Percentiles rank a stretch among this genome's conserved stretches.
These are phyloP conservation scores for Stagonosporopsis chrysanthemi DNA, from an alignment of 2,329 filamentous ascomycete species.

Conservation along the genomic window DNA sequence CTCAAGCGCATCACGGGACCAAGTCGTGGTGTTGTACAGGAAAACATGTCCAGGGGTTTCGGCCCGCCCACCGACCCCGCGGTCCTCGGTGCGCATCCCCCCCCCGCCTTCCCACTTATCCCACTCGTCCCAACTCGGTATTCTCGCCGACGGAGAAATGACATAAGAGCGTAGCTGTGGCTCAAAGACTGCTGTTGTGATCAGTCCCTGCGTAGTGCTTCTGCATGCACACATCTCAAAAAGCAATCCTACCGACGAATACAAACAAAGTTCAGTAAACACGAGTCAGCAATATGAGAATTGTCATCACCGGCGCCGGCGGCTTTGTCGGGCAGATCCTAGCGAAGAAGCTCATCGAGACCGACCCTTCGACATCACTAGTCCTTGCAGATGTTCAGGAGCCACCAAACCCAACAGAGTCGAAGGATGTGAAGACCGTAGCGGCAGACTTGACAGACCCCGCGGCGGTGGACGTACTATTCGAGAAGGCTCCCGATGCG, in stretches of 20 bases:
- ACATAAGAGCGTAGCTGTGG: slow-evolving; percentile 10
- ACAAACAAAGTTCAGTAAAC: not conserved
- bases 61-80: slow-evolving; percentile 19
- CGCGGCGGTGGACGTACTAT: slow-evolving; percentile 33
- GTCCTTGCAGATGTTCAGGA: slow-evolving; percentile 65
- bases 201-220: not conserved
- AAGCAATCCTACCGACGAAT: not conserved
- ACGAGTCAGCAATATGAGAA: slow-evolving; percentile 39
- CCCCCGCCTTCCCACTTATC: slow-evolving; percentile 12
- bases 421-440: slow-evolving; percentile 59
- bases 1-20: slow-evolving; percentile 1
- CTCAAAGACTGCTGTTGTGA: not conserved
- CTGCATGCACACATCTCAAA: not conserved
- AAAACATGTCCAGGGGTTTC: slow-evolving; percentile 9
- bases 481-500: slow-evolving; percentile 41
- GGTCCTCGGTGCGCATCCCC: slow-evolving; percentile 6
- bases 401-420: slow-evolving; percentile 56
- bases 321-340: slow-evolving; percentile 72
- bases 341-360: slow-evolving; percentile 62
- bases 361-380: slow-evolving; percentile 55
- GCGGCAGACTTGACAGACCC: slow-evolving; percentile 61
- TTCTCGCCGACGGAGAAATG: slow-evolving; percentile 16
- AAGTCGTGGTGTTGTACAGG: slow-evolving; percentile 6
- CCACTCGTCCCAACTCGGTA: slow-evolving; percentile 13
- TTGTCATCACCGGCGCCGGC: slow-evolving; percentile 70